These are phyloP conservation scores for Warburgia ugandensis DNA, from an alignment of 164 flowering plant genomes.

Conservation along the genomic window DNA sequence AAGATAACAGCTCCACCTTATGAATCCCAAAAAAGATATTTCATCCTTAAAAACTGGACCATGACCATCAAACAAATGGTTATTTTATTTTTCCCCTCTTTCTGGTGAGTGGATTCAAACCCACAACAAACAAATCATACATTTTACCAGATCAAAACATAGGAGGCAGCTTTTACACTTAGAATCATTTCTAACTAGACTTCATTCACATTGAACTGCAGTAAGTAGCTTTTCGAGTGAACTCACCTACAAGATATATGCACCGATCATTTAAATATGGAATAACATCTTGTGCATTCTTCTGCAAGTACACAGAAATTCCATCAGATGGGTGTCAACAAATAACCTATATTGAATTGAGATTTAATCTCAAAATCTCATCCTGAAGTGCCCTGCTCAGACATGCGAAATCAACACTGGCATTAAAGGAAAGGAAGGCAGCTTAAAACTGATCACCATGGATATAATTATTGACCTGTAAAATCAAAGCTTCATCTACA, in stretches of 20 bases:
- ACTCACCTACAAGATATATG: constrained; percentile 94
- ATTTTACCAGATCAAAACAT: too few relatives aligned
- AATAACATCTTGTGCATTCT: constrained; percentile 55
- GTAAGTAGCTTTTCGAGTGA: background rate
- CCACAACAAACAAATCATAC: too few relatives aligned
- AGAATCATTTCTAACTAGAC: too few relatives aligned
- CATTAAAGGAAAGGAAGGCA: background rate
- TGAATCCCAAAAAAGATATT: background rate
- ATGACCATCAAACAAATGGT: background rate
- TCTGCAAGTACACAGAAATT: constrained; percentile 45
- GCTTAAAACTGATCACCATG: background rate
- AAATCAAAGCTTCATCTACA: constrained; percentile 40
- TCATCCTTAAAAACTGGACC: background rate
- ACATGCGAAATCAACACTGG: background rate
- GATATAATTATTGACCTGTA: constrained; percentile 43
- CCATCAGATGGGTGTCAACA: constrained; percentile 13
- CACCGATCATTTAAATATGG: constrained; percentile 68
- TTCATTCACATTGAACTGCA: background rate
- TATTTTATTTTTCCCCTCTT: too few relatives aligned
- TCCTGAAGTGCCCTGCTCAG: background rate
- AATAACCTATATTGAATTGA: background rate
- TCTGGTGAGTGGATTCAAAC: too few relatives aligned
- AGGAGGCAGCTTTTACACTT: too few relatives aligned
- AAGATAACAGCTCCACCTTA: too few relatives aligned
- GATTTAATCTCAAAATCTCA: background rate